Conservation (phyloP, 179 eudicot species). For the Gypsophila paniculata region DNA sequence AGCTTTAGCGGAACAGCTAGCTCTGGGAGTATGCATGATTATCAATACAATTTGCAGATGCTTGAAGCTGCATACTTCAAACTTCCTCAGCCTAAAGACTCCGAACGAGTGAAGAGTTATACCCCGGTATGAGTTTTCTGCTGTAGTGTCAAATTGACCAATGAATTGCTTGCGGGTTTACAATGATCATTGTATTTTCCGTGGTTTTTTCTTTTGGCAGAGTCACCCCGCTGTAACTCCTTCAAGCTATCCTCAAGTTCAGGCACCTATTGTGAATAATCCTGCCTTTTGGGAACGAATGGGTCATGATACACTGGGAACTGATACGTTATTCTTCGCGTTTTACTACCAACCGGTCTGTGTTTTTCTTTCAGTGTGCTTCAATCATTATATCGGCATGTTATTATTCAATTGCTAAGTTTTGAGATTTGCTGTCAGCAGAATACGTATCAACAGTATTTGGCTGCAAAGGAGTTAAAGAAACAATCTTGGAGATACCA, state of each 20-base stretch:
- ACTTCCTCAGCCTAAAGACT: constrained; percentile 91
- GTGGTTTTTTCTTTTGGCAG: constrained; percentile 32
- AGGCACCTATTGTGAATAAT: constrained; percentile 89
- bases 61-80: constrained; percentile 79
- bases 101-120: constrained; percentile 88
- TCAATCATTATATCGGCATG: background rate
- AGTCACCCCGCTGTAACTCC: constrained; percentile 83
- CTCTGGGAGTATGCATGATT: constrained; percentile 69
- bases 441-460: constrained; percentile 66
- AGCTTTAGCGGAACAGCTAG: constrained; percentile 60
- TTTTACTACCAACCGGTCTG: constrained; percentile 86
- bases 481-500: constrained; percentile 99
- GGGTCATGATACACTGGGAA: constrained; percentile 66
- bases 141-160: background rate
- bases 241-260: constrained; percentile 89
- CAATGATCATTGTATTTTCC: background rate
- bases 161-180: background rate
- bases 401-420: background rate
- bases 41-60: constrained; percentile 68
- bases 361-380: constrained; percentile 11
- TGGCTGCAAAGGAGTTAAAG: constrained; percentile 79
- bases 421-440: constrained; percentile 28
- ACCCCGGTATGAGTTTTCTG: constrained; percentile 60
- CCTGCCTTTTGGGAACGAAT: constrained; percentile 95
- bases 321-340: constrained; percentile 81